A percentile compares a stretch with the other conserved stretches of the same genome.
phyloP scores from a whole-genome alignment of 306 rosid genomes.

The Echinosophora koreensis region DNA sequence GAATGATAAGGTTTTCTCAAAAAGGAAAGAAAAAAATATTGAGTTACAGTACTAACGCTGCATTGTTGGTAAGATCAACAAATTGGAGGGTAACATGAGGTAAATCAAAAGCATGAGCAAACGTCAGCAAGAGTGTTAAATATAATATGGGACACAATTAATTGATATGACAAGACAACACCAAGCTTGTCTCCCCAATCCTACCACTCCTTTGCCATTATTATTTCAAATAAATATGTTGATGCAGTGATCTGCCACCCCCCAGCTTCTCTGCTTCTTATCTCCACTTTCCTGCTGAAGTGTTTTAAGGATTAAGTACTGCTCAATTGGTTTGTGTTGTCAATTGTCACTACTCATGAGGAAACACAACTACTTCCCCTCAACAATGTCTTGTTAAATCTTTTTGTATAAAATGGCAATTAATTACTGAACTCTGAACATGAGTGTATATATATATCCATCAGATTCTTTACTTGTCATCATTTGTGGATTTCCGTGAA shows the following conservation, averaged over 20 bases:
- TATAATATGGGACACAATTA: background rate
- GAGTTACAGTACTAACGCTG: no score
- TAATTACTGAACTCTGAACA: background rate
- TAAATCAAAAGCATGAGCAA: no score
- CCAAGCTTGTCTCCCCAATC: constrained; percentile 58
- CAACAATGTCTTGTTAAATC: constrained; percentile 13
- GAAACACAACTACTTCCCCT: constrained; percentile 39
- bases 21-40: no score
- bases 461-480: constrained; percentile 32
- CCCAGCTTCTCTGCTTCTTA: background rate
- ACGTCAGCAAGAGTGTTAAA: no score
- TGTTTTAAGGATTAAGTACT: constrained; percentile 47
- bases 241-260: background rate
- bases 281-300: constrained; percentile 28
- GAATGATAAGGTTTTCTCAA: no score
- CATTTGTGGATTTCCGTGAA: constrained; percentile 24
- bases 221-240: background rate
- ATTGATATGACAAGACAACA: constrained; percentile 63
- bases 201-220: background rate
- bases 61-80: no score
- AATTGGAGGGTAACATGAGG: no score
- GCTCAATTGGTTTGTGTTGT: constrained; percentile 35
- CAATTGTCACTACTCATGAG: constrained; percentile 37
- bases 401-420: background rate
- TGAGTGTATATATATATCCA: background rate